Evolutionary conservation across 2,329 filamentous ascomycete species (phyloP), one percentile per base, ranked within the genome.

Genomic region (Huntiella moniliformis): DNA sequence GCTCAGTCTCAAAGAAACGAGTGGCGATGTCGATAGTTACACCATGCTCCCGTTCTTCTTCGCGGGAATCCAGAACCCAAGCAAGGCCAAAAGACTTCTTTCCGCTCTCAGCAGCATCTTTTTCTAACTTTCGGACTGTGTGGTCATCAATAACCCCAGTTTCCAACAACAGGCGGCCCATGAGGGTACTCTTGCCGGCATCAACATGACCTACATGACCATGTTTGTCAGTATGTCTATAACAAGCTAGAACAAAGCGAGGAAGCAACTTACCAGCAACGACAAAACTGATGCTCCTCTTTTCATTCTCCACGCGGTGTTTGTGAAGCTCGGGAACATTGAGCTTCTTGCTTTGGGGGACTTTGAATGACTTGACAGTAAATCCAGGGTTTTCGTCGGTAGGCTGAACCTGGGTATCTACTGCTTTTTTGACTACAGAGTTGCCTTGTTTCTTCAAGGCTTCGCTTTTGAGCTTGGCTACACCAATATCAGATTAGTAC

Each of bases 11-110:
- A 57, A 98, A 98, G 52, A 86, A 78, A 58, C 93, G 93, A 13
- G 82, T 93, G 6, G 91, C 88, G 56, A 96, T 91, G 58, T 98
- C 91, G 42, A 98, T 94, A 1, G 91, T 98, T 5, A 98, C 85
- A 38, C 91, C 91, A 48, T 87, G 77, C 48, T 76, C 78, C 52
- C 91, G 74, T 60, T 98, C 91, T 57, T 98, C 91, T 0, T 77
- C 76, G 15, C 85, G 79, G 59, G 94, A 83, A 58, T 98, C 91
- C 61, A 98, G 73, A 2, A 98, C 85, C 91, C 91, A 98, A 1
- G 92, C 91, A 16, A 98, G 71, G 10, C 88, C 88, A 61, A 98
- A 98, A 0, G 91, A 96, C 2, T 83, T 79, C 60, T 98, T 98
- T 4, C 91, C 91, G 35, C 93, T 82, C 50, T 78, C 84, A 54